A percentile compares a stretch with the other conserved stretches of the same genome.
Conservation (phyloP, 2,329 filamentous ascomycete species). For the Paracorniculantispora psalliotae region DNA sequence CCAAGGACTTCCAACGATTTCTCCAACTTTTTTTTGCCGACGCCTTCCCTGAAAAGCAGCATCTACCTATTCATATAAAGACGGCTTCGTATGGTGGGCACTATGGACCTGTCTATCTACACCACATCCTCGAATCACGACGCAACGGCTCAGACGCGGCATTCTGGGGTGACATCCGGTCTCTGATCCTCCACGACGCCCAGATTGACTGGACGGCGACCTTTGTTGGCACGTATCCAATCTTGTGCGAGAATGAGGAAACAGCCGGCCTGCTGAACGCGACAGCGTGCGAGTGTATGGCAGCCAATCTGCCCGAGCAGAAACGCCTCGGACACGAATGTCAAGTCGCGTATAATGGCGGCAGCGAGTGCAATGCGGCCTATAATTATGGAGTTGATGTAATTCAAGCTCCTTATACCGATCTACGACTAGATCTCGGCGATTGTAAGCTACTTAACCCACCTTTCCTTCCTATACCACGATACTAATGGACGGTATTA, state of each 20-base stretch:
- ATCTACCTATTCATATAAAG: slow-evolving; percentile 38
- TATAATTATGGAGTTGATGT: not conserved
- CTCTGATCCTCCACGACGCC: slow-evolving; percentile 16
- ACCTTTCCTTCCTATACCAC: not conserved
- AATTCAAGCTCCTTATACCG: not conserved
- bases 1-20: slow-evolving; percentile 44
- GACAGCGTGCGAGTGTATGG: slow-evolving; percentile 17
- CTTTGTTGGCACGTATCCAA: slow-evolving; percentile 14
- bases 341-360: not conserved
- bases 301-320: not conserved
- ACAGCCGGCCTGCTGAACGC: slow-evolving; percentile 18
- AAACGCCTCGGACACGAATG: not conserved
- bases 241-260: slow-evolving; percentile 12
- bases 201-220: slow-evolving; percentile 14
- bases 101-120: slow-evolving; percentile 32
- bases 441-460: not conserved
- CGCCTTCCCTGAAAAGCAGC: slow-evolving; percentile 34
- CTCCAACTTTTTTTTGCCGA: slow-evolving; percentile 44
- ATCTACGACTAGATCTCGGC: not conserved
- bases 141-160: slow-evolving; percentile 11
- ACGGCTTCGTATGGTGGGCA: slow-evolving; percentile 34
- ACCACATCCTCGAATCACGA: slow-evolving; percentile 16
- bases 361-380: not conserved
- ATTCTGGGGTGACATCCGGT: slow-evolving; percentile 62
- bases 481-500: not conserved